Evolutionary conservation across 2,329 filamentous ascomycete species (phyloP), one percentile per base, ranked within the genome.

Genomic region (Passalora sequoiae): DNA sequence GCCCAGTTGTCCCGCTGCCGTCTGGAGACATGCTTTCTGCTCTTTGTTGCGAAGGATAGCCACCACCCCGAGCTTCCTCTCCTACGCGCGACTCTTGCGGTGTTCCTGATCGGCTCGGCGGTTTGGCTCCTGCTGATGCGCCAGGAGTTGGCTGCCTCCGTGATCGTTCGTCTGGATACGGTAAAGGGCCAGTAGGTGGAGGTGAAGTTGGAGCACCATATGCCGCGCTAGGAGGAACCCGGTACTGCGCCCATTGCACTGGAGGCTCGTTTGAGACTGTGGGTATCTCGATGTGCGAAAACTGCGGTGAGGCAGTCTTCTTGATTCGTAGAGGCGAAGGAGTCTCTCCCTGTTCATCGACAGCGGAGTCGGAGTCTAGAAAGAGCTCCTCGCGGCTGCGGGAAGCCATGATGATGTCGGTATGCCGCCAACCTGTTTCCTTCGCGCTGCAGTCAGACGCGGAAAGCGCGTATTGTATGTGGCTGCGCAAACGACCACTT

Each of bases 221-320:
- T n/a, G 55, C 47, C 20, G 55, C 51, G 27, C 52, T 54, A 9
- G 53, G 47, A 5, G 60, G 60, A 8, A 62, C 57, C 39, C 56
- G 47, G 45, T 63, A 63, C 24, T 58, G 56, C 24, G 60, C 60
- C 59, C 59, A 63, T 56, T 63, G 60, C 49, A 58, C 54, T 10
- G 20, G 8, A 3, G 42, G 42, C 21, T 47, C 50, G 24, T 27
- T 27, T 12, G 24, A 7, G 12, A 27, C 24, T 27, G 24, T 27
- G 12, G 24, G 24, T 27, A 27, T 27, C 24, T 27, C 24, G 12
- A 27, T 12, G 24, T 27, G 24, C 24, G 6, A 6, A 27, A 27
- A 27, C 24, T 27, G 24, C n/a, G 57, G 57, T 28, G 53, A 44
- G 43, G 53, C 33, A 32, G 58, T 55, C 44, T 63, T 63, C 44